Percentiles rank a stretch among this genome's conserved stretches.
Conservation (phyloP, 2,329 filamentous ascomycete species). For the Aspergillus sclerotialis region DNA sequence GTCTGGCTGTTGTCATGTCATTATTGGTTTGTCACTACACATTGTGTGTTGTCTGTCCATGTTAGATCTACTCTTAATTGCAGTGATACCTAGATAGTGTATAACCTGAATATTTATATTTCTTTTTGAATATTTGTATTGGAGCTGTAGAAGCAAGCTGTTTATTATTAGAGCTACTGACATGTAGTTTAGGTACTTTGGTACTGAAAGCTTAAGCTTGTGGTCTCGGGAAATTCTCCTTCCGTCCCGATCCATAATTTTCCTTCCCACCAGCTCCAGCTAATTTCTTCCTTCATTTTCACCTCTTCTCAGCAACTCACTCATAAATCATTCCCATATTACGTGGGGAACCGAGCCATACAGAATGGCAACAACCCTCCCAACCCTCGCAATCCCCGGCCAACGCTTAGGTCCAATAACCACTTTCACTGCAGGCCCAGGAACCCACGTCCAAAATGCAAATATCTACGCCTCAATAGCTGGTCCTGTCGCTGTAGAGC, state of each 20-base stretch:
- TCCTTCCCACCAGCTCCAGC: slow-evolving; percentile 3
- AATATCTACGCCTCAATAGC: slow-evolving; percentile 77
- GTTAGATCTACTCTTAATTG: slow-evolving; percentile 21
- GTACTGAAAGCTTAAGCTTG: no score
- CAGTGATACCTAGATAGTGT: slow-evolving; percentile 12
- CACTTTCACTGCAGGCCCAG: slow-evolving; percentile 66
- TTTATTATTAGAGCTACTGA: not conserved
- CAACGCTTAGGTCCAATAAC: slow-evolving; percentile 64
- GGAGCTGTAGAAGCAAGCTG: not conserved
- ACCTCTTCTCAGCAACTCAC: slow-evolving; percentile 5
- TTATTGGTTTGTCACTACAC: slow-evolving; percentile 10
- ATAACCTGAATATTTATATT: slow-evolving; percentile 1
- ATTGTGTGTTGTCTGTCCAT: slow-evolving; percentile 12
- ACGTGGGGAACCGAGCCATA: no score
- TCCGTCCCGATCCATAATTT: slow-evolving; percentile 4
- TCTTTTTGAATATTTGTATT: not conserved
- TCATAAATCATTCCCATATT: slow-evolving; percentile 1
- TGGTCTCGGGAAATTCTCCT: slow-evolving; percentile 8
- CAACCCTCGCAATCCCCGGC: slow-evolving; percentile 67
- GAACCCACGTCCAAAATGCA: slow-evolving; percentile 72
- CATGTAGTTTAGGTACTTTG: no score
- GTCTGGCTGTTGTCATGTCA: slow-evolving; percentile 3
- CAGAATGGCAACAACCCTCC: slow-evolving; percentile 28
- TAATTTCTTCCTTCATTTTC: slow-evolving; percentile 3
- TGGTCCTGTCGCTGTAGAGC: slow-evolving; percentile 57